phyloP scores from a whole-genome alignment of 352 stramenopile species.

The Saprolegnia parasitica region DNA sequence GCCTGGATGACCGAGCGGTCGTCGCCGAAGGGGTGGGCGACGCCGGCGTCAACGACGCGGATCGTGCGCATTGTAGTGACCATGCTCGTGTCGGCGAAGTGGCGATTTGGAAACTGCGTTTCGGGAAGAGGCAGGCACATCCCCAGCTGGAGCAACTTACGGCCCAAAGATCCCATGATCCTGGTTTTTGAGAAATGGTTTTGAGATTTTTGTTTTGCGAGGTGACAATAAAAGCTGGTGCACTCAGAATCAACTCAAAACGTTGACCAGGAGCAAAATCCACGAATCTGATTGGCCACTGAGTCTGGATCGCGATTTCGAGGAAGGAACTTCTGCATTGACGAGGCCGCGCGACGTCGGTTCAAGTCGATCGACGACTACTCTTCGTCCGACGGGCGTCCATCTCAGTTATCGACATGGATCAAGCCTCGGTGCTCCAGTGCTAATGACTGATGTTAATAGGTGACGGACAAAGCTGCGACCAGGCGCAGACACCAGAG shows the following conservation, averaged over 20 bases:
- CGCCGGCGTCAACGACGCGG: constrained; percentile 32
- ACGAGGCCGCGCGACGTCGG: too few species aligned
- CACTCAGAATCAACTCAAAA: too few species aligned
- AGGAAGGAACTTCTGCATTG: neutral
- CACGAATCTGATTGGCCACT: neutral
- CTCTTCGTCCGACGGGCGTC: too few species aligned
- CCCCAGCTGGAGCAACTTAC: neutral
- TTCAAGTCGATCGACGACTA: too few species aligned
- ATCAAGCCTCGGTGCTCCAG: too few species aligned
- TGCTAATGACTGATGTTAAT: too few species aligned
- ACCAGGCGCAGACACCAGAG: too few species aligned
- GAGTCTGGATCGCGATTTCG: neutral
- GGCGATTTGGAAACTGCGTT: neutral
- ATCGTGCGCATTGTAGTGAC: constrained; percentile 1
- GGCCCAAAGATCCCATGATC: neutral
- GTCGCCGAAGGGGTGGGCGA: constrained; percentile 43
- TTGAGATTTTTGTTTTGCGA: neutral
- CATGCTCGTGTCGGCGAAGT: constrained; percentile 2
- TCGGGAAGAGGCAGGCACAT: neutral
- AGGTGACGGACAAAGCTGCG: too few species aligned
- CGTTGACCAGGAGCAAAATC: neutral
- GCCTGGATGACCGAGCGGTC: constrained; percentile 38
- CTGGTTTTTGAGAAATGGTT: neutral
- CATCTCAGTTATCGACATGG: too few species aligned
- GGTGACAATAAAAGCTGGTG: too few species aligned